Conservation (phyloP, 805 yeast species). For the Pichia phayaonensis region DNA sequence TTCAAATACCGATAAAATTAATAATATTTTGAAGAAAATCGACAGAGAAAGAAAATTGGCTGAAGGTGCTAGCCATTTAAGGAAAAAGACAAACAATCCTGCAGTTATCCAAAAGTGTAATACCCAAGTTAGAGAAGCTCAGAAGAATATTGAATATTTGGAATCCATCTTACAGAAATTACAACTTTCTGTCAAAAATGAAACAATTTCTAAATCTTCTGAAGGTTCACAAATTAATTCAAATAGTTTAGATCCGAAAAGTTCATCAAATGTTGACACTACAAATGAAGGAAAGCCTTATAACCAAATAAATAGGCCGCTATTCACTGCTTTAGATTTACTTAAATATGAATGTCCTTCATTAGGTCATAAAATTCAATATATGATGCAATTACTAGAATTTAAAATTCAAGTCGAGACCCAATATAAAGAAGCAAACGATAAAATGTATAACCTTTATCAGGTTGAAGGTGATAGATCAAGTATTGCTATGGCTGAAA, state of each 20-base stretch:
- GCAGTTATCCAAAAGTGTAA: conserved; percentile 87
- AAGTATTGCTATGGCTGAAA: conserved; percentile 80
- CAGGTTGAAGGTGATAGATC: conserved; percentile 87
- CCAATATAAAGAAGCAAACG: conserved; percentile 88
- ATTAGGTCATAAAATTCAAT: conserved; percentile 87
- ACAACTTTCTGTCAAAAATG: conserved; percentile 15
- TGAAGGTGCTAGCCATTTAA: conserved; percentile 75
- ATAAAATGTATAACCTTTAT: conserved; percentile 78
- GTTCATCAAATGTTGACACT: not conserved
- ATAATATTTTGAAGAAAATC: conserved; percentile 77
- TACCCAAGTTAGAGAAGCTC: conserved; percentile 84
- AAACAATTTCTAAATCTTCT: conserved; percentile 4
- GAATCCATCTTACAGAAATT: conserved; percentile 68
- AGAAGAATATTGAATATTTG: conserved; percentile 82
- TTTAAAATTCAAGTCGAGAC: conserved; percentile 91
- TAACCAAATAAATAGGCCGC: conserved; percentile 27
- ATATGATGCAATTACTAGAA: conserved; percentile 91
- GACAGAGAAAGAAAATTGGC: conserved; percentile 84
- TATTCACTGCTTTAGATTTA: conserved; percentile 68
- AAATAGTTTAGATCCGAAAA: not conserved
- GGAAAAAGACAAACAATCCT: conserved; percentile 69
- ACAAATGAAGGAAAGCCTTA: not conserved
- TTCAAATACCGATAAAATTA: conserved; percentile 30
- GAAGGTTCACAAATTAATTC: not conserved
- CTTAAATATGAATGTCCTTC: conserved; percentile 92